Evolutionary conservation across 2,329 filamentous ascomycete species (phyloP), one percentile per base, ranked within the genome.

Genomic region (Ascocoryne sarcoides): DNA sequence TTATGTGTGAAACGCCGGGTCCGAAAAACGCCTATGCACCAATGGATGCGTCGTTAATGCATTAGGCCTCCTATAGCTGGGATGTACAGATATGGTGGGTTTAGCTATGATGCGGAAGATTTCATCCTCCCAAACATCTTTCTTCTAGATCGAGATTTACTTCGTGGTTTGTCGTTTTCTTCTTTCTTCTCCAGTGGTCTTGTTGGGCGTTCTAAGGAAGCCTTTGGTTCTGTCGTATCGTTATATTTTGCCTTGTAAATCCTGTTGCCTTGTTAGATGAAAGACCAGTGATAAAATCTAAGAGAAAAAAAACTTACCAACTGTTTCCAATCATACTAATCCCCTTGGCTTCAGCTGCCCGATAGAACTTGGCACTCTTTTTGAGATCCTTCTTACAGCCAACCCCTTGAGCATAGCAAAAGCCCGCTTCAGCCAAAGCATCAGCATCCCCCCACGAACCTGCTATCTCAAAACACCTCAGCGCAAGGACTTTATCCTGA

Each of bases 311-410:
- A 42, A 75, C 85, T 60, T 71, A 95, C 90, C 92, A 98, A 69
- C 88, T 95, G 61, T 96, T 96, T 40, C 92, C 92, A 42, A 95
- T 83, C 88, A 96, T 96, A 63, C 79, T 94, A 71, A 95, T 89
- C 5, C 92, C 92, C 64, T 92, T 92, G 17, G 82, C 79, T 61
- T 95, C 92, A 4, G 92, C 92, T 68, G 82, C 73, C 16, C 92
- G 81, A 61, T 96, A 96, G 56, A 92, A 87, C 46, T 78, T 84
- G 44, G 92, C 90, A 36, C 86, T 90, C 66, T 89, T 95, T 68
- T 88, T 95, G 59, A 95, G 68, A 59, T 96, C 85, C 65, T 96
- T 98, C 70, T 92, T 95, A 61, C 85, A 93, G 4, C 92, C 92
- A 39, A 95, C 70, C 7, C 89, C 92, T 60, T 96, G 81, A 1